Evolutionary conservation across 495 filamentous ascomycete genomes (phyloP).

Genomic region (Hypoxylon perforatum): DNA sequence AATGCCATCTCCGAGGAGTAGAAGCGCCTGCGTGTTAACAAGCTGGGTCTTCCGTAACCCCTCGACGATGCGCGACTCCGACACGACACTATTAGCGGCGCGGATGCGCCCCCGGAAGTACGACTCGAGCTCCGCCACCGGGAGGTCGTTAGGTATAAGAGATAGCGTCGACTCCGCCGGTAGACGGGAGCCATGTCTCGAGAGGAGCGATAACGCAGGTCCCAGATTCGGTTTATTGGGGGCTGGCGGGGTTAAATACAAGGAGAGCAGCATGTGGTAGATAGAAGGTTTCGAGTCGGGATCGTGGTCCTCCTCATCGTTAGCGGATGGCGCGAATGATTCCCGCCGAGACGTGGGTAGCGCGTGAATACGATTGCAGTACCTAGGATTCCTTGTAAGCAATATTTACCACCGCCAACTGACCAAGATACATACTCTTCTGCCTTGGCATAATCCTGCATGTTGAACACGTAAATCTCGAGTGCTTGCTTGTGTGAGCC

Average conservation of each 20-base stretch:
- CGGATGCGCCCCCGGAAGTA: constrained; percentile 95
- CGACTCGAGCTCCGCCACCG: constrained; percentile 81
- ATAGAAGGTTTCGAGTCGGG: constrained; percentile 74
- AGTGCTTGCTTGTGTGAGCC: constrained; percentile 93
- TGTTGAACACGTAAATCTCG: constrained; percentile 95
- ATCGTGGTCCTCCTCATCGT: constrained; percentile 53
- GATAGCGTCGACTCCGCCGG: constrained; percentile 85
- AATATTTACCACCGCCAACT: background rate
- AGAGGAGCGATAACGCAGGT: constrained; percentile 87
- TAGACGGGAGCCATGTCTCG: constrained; percentile 89
- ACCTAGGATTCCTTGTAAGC: constrained; percentile 63
- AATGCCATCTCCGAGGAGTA: constrained; percentile 74
- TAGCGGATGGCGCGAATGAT: constrained; percentile 22
- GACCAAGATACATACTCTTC: constrained; percentile 75
- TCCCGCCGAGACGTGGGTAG: constrained; percentile 48
- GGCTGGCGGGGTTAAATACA: constrained; percentile 87
- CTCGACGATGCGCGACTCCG: constrained; percentile 79
- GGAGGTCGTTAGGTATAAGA: constrained; percentile 83
- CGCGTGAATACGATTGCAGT: constrained; percentile 86
- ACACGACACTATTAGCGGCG: constrained; percentile 81
- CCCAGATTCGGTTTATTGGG: constrained; percentile 77
- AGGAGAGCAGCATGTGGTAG: constrained; percentile 87
- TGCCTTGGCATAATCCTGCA: constrained; percentile 86
- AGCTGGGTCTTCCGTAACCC: constrained; percentile 78
- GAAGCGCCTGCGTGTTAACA: constrained; percentile 73